These are phyloP conservation scores for Fusarium sp. DNA, from an alignment of 2,329 filamentous ascomycete species.

Conservation along the genomic window DNA sequence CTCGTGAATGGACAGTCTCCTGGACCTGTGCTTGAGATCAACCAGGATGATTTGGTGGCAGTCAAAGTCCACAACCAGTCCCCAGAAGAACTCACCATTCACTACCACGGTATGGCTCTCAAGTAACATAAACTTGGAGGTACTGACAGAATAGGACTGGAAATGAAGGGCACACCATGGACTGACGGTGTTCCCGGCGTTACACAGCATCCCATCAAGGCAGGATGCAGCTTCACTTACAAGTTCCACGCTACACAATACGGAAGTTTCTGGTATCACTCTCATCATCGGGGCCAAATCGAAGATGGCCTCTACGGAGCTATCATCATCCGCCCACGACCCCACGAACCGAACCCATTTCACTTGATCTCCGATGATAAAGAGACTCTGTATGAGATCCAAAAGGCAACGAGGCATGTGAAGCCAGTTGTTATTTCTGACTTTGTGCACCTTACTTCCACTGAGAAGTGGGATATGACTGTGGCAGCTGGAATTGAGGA, in stretches of 20 bases:
- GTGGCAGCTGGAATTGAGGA: constrained; percentile 55
- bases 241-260: constrained; percentile 63
- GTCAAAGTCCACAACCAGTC: constrained; percentile 56
- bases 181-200: constrained; percentile 68
- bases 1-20: constrained; percentile 69
- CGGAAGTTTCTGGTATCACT: constrained; percentile 69
- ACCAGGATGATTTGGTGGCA: constrained; percentile 59
- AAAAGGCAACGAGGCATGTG: constrained; percentile 56
- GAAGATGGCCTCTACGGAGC: constrained; percentile 68
- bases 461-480: constrained; percentile 55
- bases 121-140: fast-evolving
- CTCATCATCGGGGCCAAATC: constrained; percentile 63
- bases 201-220: constrained; percentile 60
- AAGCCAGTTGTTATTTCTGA: constrained; percentile 63
- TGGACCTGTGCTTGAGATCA: constrained; percentile 64
- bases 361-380: constrained; percentile 52
- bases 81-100: constrained; percentile 57
- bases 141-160: constrained; percentile 49
- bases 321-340: constrained; percentile 57
- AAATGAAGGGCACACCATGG: constrained; percentile 63
- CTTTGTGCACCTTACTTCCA: constrained; percentile 62
- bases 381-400: constrained; percentile 53
- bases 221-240: constrained; percentile 59
- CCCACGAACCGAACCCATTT: constrained; percentile 53
- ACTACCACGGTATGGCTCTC: constrained; percentile 55